Base-by-base conservation (phyloP, 2,329 filamentous ascomycete genomes). In the Furcasterigmium furcatum region DNA sequence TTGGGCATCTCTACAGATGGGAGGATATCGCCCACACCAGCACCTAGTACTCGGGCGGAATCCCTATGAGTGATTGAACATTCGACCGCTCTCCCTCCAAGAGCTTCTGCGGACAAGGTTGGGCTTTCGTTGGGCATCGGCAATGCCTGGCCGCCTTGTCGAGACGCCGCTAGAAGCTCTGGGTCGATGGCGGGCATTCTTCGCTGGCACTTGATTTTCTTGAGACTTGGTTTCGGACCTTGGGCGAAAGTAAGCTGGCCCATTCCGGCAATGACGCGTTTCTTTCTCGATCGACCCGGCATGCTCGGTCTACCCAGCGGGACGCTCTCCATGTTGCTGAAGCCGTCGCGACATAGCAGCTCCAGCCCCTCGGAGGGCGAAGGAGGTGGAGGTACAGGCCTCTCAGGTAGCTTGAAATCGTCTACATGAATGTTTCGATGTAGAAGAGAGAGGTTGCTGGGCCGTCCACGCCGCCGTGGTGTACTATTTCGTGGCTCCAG, bases 321-420 rank as follows among this genome's bases (percentile, higher is more conserved):
- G 10, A 43, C 41, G 14, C 43, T 35, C 34, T 64, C 61, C 5
- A 42, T 40, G 13, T 20, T 30, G 16, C 60, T 48, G 29, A 66
- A 65, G 1, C 62, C 60, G 46, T 66, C 63, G 9, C 59, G 52
- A 19, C 61, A 63, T 25, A 58, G 58, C 7, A 56, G 62, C 24
- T 56, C 52, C 4, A 38, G 30, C 19, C 51, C 58, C 14, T 36
- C 20, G 2, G 30, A 20, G 4, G 5, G 21, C 20, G 38, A 3
- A 48, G 35, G 2, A 42, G 21, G 1, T 48, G 34, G 10, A 34
- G 30, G 5, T 36, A 41, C 3, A 36, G 39, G 30, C 19, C 39
- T 4, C 39, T n/a, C 13, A 27, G 43, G 44, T 21, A 20, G 18
- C 22, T 43, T 41, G 38, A 41, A 45, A 16, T 45, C 44, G 8